Conservation (phyloP, 73 alveolate genomes). For the Symbiodinium natans region DNA sequence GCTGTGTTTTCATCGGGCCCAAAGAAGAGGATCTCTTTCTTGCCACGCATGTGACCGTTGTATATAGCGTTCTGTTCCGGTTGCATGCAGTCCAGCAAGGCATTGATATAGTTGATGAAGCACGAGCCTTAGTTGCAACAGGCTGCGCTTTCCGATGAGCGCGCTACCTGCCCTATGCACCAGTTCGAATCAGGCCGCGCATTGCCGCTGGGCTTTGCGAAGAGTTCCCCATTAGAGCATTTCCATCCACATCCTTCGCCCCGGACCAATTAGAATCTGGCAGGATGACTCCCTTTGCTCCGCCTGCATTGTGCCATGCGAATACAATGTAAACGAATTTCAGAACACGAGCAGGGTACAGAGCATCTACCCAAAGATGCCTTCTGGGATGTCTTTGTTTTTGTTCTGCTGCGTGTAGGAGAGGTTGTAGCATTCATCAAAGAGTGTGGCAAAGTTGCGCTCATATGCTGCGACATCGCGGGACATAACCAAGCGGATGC, state of each 20-base stretch:
- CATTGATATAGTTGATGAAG: constrained; percentile 66
- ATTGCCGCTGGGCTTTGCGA: constrained; percentile 12
- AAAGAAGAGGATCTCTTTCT: constrained; percentile 52
- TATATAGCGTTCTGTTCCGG: constrained; percentile 60
- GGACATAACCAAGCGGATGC: constrained; percentile 19
- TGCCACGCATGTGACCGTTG: constrained; percentile 62
- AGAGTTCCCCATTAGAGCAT: neutral
- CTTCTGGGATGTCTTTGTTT: neutral
- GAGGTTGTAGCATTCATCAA: constrained; percentile 30
- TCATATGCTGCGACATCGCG: constrained; percentile 15
- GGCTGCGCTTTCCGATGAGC: no score
- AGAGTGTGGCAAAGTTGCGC: constrained; percentile 23
- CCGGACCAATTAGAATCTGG: constrained; percentile 72
- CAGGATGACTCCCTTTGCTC: constrained; percentile 76
- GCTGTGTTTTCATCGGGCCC: constrained; percentile 90
- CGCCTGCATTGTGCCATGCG: no score
- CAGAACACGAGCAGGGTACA: no score
- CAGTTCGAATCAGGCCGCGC: neutral
- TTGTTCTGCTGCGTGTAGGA: constrained; percentile 29
- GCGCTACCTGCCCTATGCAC: no score
- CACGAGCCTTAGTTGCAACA: constrained; percentile 44
- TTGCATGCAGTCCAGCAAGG: constrained; percentile 82
- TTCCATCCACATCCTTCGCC: constrained; percentile 9
- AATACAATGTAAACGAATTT: no score
- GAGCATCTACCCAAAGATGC: neutral